Evolutionary conservation across 2,329 filamentous ascomycete genomes (phyloP), one percentile per base, ranked within the genome.

Genomic region (Monosporascus cannonballus): DNA sequence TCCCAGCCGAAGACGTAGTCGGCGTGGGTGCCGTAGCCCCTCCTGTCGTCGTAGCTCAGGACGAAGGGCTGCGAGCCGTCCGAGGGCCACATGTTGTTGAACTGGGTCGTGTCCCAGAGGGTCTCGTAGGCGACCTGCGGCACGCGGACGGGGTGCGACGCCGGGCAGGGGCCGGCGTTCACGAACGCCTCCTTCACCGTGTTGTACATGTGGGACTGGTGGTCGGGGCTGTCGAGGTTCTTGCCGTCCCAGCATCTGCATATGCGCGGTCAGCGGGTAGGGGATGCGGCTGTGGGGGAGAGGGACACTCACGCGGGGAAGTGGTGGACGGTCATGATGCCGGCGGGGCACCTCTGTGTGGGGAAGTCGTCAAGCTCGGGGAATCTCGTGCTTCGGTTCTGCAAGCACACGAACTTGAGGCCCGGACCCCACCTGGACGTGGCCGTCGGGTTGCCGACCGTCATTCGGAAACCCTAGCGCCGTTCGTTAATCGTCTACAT

Each of bases 191-290:
- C 63, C 42, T 63, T 64, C 4, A 62, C 61, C 6, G 64, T 67
- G 57, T 65, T 71, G 61, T 73, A 62, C 59, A 62, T 63, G 51
- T 64, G 56, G 8, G 59, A 59, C 41, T 64, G 58, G 50, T 65
- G 63, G 55, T 64, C 61, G 1, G 63, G 63, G 47, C 61, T 69
- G 54, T 76, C 73, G 17, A 75, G 64, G 54, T 73, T 75, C 57
- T 71, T 69, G 48, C 73, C 73, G 52, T 76, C 73, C 73, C 73
- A 76, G 67, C 73, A 76, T 14, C 72, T 71, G 36, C 56, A 37
- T 2, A 8, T 2, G 17, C 11, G 15, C 6, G 17, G 51, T 61
- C 6, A 60, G 56, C 38, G 20, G 15, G 22, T 22, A n/a, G 36
- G 37, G 4, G 20, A 6, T 7, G 8, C 44, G 14, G 42, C 9